Base-by-base conservation (phyloP, 2,329 filamentous ascomycete genomes). In the Bretziella fagacearum region DNA sequence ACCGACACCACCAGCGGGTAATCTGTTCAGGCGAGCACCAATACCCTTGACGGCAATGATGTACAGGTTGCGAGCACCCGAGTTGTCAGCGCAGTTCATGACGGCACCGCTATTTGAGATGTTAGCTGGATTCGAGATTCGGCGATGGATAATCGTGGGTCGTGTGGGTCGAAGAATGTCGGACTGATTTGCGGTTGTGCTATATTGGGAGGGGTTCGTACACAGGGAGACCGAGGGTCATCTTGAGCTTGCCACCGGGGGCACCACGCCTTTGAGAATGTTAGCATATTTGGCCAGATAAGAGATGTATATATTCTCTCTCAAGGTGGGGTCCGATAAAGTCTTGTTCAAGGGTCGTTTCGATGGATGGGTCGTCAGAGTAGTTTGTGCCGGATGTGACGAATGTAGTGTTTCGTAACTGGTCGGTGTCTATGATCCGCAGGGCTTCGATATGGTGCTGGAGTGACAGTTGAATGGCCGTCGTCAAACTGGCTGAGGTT, bases 1-100 rank as follows among this genome's bases (percentile, higher is more conserved):
- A 63, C 91, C 91, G 61, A 95, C 89, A 78, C 91, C 91, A 59
- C 84, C 91, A 62, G 91, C 89, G 59, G 89, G 89, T 63, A 98
- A 79, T 68, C 89, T 80, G 81, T 96, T 96, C 61, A 96, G 81
- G 60, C 89, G 86, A 59, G 89, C 89, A 75, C 89, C 89, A 65
- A 91, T 86, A 71, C 89, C 89, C 79, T 93, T 94, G 73, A 98
- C 89, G 68, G 89, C 83, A 74, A 98, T 96, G 79, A 96, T 95
- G 84, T 96, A 98, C 57, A 98, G 76, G 74, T 96, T 96, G 61
- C 86, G 86, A 63, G 89, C 89, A 63, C 89, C 89, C 53, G 87
- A 95, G 84, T 96, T 96, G 78, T 98, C 91, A 67, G 81, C 84
- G 81, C 91, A 98, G 79, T 98, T 98, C 85, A 98, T 93, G 71